Base-by-base conservation (phyloP, 108 stramenopile genomes). In the Nitzschia inconspicua region DNA sequence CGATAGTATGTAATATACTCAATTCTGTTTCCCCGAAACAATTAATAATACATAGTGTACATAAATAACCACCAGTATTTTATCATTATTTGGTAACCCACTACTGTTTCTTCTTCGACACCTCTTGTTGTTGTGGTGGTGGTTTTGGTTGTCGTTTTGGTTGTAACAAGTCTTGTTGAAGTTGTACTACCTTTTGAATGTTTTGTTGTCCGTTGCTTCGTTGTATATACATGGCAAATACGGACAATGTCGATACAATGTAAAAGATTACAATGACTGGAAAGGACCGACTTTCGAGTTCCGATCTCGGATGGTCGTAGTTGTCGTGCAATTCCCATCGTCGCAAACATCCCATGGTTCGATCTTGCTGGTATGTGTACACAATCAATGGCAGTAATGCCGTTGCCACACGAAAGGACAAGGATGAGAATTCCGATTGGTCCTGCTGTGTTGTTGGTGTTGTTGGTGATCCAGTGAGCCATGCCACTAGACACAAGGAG, bases 221-320 rank as follows among this genome's bases (percentile, higher is more conserved):
- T 58, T 78, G 76, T 37, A 55, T 57, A 23, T 73, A 55, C 82
- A 87, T 87, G 29, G 82, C 73, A 55, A 48, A 79, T 13, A 67
- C 41, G 40, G 71, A 75, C n/a, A 66, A 27, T 11, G 79, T 78
- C 3, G 63, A 68, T 36, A 87, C 52, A 39, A 64, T 63, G 56
- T 82, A 78, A 70, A 76, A 87, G 19, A 87, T 68, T 0, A 87
- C 53, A 26, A 82, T 72, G 8, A 80, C 78, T 8, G 86, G 86
- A 52, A 87, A 84, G 13, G 22, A 9, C 34, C 68, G 60, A 6
- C 27, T 7, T 19, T 8, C 7, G 10, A 47, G 51, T 34, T 28
- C 1, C n/a, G n/a, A n/a, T n/a, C n/a, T n/a, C n/a, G n/a, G n/a
- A n/a, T n/a, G n/a, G n/a, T n/a, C n/a, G n/a, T n/a, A n/a, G n/a